Conservation (phyloP, 169 alveolate species). For the Cryptosporidium meleagridis region DNA sequence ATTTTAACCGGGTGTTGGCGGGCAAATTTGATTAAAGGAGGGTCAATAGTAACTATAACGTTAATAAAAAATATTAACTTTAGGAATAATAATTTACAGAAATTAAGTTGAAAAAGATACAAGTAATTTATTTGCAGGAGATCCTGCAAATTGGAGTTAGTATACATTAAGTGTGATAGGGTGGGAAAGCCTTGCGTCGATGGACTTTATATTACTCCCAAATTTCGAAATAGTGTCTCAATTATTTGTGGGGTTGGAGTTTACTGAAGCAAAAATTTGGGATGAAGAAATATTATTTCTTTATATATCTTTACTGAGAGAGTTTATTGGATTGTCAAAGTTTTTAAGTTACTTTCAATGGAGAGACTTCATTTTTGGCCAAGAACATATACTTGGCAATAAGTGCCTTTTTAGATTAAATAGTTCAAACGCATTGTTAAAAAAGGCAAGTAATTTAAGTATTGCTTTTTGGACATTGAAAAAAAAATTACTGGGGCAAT, state of each 20-base stretch:
- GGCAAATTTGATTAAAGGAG: background rate
- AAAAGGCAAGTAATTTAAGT: slow-evolving; percentile 12
- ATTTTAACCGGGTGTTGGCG: slow-evolving; percentile 2
- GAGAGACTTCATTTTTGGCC: slow-evolving; percentile 43
- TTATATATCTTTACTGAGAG: slow-evolving; percentile 26
- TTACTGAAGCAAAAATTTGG: slow-evolving; percentile 11
- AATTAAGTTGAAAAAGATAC: background rate
- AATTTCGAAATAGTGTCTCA: slow-evolving; percentile 41
- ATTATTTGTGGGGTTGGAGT: slow-evolving; percentile 32
- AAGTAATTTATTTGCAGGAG: background rate
- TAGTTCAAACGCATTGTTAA: background rate
- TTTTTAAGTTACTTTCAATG: slow-evolving; percentile 18
- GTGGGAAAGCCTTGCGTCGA: background rate
- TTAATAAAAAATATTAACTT: background rate
- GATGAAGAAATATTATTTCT: slow-evolving; percentile 22
- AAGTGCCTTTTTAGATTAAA: background rate
- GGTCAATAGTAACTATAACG: slow-evolving; percentile 10
- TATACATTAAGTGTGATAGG: background rate
- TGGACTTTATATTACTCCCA: slow-evolving; percentile 26
- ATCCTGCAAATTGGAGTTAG: background rate
- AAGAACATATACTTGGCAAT: slow-evolving; percentile 22
- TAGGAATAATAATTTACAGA: background rate
- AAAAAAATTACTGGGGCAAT: slow-evolving; percentile 18
- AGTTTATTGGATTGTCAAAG: background rate
- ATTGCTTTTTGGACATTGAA: slow-evolving; percentile 43